Evolutionary conservation across 257 asterid genomes (phyloP).

Genomic region (Nicotiana knightiana): DNA sequence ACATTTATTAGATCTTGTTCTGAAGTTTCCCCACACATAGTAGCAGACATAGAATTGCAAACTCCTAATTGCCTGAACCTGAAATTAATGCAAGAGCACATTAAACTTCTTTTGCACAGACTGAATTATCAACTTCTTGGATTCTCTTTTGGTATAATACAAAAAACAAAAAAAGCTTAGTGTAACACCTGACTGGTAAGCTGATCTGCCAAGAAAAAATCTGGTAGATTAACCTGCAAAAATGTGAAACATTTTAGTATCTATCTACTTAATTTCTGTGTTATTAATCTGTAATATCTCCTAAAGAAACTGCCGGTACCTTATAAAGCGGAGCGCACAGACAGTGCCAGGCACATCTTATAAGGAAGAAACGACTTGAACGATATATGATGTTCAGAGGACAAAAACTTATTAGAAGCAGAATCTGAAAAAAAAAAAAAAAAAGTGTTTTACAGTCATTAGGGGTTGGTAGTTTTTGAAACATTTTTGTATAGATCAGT

Average conservation of each 20-base stretch:
- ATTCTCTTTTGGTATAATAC: too few species aligned
- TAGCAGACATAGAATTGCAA: slow-evolving; percentile 60
- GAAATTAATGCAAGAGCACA: slow-evolving; percentile 15
- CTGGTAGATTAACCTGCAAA: slow-evolving; percentile 62
- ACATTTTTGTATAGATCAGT: not conserved
- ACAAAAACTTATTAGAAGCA: slow-evolving; percentile 45
- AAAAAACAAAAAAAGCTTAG: not conserved
- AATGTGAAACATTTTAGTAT: not conserved
- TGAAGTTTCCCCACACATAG: slow-evolving; percentile 66
- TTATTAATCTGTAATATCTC: not conserved
- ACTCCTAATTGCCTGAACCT: slow-evolving; percentile 76
- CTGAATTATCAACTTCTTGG: not conserved
- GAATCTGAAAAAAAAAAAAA: slow-evolving; percentile 25
- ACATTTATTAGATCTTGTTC: slow-evolving; percentile 37
- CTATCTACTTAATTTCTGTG: not conserved
- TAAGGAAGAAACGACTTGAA: slow-evolving; percentile 70
- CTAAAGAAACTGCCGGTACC: slow-evolving; percentile 27
- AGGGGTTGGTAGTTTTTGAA: not conserved
- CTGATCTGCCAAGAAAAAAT: slow-evolving; percentile 90
- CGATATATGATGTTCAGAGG: slow-evolving; percentile 73
- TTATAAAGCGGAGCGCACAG: slow-evolving; percentile 78
- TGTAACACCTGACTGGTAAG: slow-evolving; percentile 76
- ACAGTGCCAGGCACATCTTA: slow-evolving; percentile 56
- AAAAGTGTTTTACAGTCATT: not conserved
- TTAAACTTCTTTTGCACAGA: not conserved